These are phyloP conservation scores for Echeveria elegans DNA, from an alignment of 164 flowering plant species.

Conservation along the genomic window DNA sequence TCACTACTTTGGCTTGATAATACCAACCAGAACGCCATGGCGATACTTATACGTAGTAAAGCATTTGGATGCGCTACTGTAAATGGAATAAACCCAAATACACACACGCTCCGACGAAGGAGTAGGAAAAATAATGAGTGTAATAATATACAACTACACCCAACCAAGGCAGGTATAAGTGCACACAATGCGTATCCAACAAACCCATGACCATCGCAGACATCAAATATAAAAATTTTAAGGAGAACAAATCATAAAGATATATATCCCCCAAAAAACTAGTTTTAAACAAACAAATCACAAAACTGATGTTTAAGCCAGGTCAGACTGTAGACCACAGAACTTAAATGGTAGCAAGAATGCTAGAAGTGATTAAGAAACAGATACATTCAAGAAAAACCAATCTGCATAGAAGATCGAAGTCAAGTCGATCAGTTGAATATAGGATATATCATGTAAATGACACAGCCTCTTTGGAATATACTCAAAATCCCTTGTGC, in stretches of 20 bases:
- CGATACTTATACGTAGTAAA: too few relatives aligned
- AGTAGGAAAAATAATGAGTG: too few relatives aligned
- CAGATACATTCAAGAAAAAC: neutral
- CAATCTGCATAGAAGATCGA: neutral
- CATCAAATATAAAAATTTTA: neutral
- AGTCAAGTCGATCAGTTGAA: neutral
- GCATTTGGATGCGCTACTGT: too few relatives aligned
- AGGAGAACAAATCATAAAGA: neutral
- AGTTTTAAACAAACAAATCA: neutral
- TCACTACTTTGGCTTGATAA: too few relatives aligned
- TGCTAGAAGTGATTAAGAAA: neutral
- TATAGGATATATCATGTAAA: neutral
- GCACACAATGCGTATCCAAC: too few relatives aligned
- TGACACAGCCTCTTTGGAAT: constrained; percentile 29
- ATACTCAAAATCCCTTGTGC: constrained; percentile 59
- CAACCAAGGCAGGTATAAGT: too few relatives aligned
- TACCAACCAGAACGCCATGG: too few relatives aligned
- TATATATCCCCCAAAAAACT: neutral
- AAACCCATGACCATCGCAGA: too few relatives aligned
- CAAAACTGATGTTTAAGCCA: neutral
- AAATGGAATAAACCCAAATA: too few relatives aligned
- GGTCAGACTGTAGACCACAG: too few relatives aligned
- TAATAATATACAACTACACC: too few relatives aligned
- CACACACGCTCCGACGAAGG: too few relatives aligned
- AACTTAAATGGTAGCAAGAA: neutral